Evolutionary conservation across 495 filamentous ascomycete genomes (phyloP), one percentile per base, ranked within the genome.

Genomic region (Baudoinia panamericana): DNA sequence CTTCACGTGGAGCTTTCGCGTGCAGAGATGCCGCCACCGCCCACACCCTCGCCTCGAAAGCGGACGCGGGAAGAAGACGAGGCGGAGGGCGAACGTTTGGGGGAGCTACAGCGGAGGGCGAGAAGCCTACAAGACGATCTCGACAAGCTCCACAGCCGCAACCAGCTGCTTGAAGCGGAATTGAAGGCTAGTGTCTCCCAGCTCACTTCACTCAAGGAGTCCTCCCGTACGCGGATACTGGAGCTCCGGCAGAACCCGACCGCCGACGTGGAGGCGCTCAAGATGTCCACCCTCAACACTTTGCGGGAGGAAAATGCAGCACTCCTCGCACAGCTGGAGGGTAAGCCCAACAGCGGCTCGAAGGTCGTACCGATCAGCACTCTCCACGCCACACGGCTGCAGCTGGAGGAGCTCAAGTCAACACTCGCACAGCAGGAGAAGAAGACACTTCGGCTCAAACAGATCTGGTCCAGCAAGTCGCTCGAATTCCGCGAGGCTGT

Each of bases 401-500:
- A 88, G 36, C 69, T 93, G 33, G 66, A 71, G 35, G 80, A 81
- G 2, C 73, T 82, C 50, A 64, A 82, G 41, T 63, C 68, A n/a
- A 65, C 71, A 9, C 71, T 93, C n/a, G 79, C 79, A 11, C 79
- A 82, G 6, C 77, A 79, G 44, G 83, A 92, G 48, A 96, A 95
- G 60, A 74, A 76, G 30, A 82, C 81, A 51, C 70, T 75, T 12
- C 78, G 90, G 10, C 73, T 94, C 27, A 88, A 85, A 46, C 78
- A 93, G 50, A 87, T 95, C 43, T 99, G 82, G 77, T 69, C 71
- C 2, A 70, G 79, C 43, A 96, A 95, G 57, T 80, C 79, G 10
- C 73, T 76, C 47, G 90, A 96, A 61, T 94, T 96, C 67, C 80
- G 90, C 10, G 84, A 96, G 60, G 83, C 86, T 2, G 84, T 96